Evolutionary conservation across 768 basidiomycete species (phyloP).

Genomic region (Suillus americanus): DNA sequence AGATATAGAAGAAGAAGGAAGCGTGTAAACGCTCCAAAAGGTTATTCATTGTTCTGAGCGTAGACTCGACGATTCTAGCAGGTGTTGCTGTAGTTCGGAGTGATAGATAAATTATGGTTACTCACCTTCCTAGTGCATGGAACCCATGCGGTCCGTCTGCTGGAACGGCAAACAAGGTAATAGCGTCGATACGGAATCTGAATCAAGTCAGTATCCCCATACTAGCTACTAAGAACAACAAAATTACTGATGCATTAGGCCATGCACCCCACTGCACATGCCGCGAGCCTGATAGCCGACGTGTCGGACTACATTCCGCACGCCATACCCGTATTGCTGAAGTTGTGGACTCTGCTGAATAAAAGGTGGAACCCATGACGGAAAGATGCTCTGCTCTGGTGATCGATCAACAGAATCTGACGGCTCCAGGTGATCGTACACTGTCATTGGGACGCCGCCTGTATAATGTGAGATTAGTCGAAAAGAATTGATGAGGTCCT

Average conservation of each 20-base stretch:
- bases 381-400: constrained; percentile 30
- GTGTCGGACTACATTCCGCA: constrained; percentile 69
- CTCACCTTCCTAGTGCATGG: constrained; percentile 85
- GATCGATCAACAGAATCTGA: constrained; percentile 36
- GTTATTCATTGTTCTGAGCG: constrained; percentile 89
- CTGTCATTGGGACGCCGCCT: constrained; percentile 71
- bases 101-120: constrained; percentile 4
- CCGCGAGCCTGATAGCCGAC: constrained; percentile 75
- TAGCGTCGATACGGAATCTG: constrained; percentile 92
- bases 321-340: constrained; percentile 54
- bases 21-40: constrained; percentile 94
- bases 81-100: background rate
- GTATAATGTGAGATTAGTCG: constrained; percentile 69
- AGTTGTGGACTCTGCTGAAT: constrained; percentile 44
- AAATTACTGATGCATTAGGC: constrained; percentile 79
- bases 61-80: constrained; percentile 78
- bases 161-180: constrained; percentile 87
- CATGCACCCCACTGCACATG: constrained; percentile 85
- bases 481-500: constrained; percentile 89
- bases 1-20: constrained; percentile 95
- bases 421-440: constrained; percentile 76
- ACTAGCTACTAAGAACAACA: background rate
- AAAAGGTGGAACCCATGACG: constrained; percentile 46
- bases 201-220: background rate
- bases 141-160: constrained; percentile 94